phyloP scores from a whole-genome alignment of 2,329 filamentous ascomycete species.

The Metarhizium rileyi region DNA sequence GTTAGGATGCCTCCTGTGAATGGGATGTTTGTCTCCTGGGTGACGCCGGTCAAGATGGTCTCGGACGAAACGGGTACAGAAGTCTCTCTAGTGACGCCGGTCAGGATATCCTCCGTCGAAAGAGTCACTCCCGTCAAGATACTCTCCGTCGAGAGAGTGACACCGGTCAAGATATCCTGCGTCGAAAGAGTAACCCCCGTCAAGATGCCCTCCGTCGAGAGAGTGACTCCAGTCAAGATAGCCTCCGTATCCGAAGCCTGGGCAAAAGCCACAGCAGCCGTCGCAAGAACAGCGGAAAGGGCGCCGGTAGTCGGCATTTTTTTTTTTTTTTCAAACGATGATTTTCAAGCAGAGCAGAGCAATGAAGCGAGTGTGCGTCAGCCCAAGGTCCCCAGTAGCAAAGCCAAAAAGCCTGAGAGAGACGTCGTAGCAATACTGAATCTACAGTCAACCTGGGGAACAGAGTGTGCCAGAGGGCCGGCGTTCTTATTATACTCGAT shows the following conservation, averaged over 20 bases:
- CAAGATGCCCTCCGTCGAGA: neutral
- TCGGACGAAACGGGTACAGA: neutral
- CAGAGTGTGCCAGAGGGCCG: too few species aligned
- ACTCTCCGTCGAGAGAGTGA: neutral
- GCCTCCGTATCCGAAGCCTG: neutral
- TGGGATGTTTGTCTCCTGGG: neutral
- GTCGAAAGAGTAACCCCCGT: neutral
- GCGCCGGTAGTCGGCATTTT: neutral
- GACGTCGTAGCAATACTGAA: too few species aligned
- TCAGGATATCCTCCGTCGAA: neutral
- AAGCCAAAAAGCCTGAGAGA: too few species aligned
- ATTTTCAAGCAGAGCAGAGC: neutral
- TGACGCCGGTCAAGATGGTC: constrained; percentile 2
- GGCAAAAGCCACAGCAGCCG: neutral
- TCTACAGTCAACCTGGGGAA: too few species aligned
- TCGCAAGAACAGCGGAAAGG: neutral
- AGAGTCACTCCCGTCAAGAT: neutral
- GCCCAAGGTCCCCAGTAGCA: neutral
- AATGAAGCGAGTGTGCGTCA: neutral
- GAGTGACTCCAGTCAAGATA: neutral
- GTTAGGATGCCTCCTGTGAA: too few species aligned
- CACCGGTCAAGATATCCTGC: too few species aligned
- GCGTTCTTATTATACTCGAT: too few species aligned
- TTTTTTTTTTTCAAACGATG: too few species aligned
- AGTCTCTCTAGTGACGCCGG: neutral